These are phyloP conservation scores for Vitis hybrid DNA, from an alignment of 177 flowering plant genomes.

Conservation along the genomic window DNA sequence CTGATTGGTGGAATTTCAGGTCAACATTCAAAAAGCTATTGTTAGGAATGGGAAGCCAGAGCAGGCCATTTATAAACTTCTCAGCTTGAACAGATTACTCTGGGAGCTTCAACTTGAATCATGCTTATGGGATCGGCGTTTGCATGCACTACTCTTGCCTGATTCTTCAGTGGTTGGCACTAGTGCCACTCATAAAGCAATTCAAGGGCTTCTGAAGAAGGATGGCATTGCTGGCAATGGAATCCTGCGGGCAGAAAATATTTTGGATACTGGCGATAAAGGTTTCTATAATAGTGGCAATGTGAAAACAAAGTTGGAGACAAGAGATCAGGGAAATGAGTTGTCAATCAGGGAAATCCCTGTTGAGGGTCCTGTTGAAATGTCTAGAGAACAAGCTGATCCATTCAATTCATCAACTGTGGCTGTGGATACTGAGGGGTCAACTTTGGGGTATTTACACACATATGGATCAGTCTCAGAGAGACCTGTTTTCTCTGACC, in stretches of 20 bases:
- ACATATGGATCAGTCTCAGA: background rate
- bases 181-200: conserved; percentile 14
- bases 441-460: background rate
- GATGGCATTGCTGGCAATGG: conserved; percentile 13
- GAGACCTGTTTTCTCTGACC: conserved; percentile 2
- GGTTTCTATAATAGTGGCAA: conserved; percentile 10
- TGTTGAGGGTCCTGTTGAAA: conserved; percentile 14
- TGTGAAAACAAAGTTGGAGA: conserved; percentile 8
- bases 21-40: conserved; percentile 32
- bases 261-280: conserved; percentile 6
- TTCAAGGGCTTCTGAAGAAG: conserved; percentile 21
- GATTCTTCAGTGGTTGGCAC: conserved; percentile 15
- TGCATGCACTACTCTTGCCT: conserved; percentile 44
- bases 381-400: conserved; percentile 10
- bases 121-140: conserved; percentile 79
- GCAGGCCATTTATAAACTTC: conserved; percentile 41
- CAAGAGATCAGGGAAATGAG: conserved; percentile 12
- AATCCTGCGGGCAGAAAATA: background rate
- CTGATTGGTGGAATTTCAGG: conserved; percentile 26
- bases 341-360: conserved; percentile 16
- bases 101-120: conserved; percentile 75
- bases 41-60: conserved; percentile 33
- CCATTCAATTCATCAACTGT: conserved; percentile 5
- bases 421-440: conserved; percentile 9
- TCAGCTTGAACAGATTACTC: conserved; percentile 59